Evolutionary conservation across 2,329 filamentous ascomycete genomes (phyloP).

Genomic region (Penicillium decumbens): DNA sequence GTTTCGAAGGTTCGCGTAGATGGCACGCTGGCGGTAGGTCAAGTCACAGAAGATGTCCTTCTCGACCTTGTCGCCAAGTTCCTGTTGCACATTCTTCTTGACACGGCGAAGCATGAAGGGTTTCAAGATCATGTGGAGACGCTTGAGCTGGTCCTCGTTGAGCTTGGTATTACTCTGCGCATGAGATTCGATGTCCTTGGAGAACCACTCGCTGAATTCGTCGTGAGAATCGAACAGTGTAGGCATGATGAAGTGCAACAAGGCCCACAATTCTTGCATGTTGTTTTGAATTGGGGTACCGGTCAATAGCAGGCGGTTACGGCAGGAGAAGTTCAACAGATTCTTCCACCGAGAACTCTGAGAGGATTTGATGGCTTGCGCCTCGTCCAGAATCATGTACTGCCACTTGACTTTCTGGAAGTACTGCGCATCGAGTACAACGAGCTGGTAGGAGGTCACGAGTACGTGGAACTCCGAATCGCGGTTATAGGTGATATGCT

Average conservation of each 20-base stretch:
- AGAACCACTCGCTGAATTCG: constrained; percentile 53
- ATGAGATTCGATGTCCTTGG: constrained; percentile 79
- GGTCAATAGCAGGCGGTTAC: constrained; percentile 86
- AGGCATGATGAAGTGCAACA: constrained; percentile 99
- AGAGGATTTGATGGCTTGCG: constrained; percentile 97
- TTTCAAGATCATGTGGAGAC: constrained; percentile 97
- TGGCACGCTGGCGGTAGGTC: constrained; percentile 89
- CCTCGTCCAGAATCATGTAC: constrained; percentile 99
- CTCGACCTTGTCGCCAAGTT: constrained; percentile 98
- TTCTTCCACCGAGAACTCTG: constrained; percentile 96
- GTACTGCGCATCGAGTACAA: constrained; percentile 92
- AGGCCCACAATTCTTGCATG: constrained; percentile 98
- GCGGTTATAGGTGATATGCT: constrained; percentile 90
- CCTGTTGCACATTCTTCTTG: constrained; percentile 99
- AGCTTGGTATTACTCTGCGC: constrained; percentile 99
- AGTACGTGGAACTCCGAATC: constrained; percentile 94
- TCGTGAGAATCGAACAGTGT: constrained; percentile 71
- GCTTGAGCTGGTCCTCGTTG: constrained; percentile 94
- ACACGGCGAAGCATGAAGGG: constrained; percentile 99
- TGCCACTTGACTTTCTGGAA: constrained; percentile 99
- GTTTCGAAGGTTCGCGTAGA: constrained; percentile 87
- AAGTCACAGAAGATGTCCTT: constrained; percentile 93
- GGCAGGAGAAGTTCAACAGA: constrained; percentile 86
- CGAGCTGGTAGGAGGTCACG: constrained; percentile 93
- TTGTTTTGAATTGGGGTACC: constrained; percentile 99